Conservation (phyloP, 306 rosid genomes). For the Ammopiptanthus mongolicus region DNA sequence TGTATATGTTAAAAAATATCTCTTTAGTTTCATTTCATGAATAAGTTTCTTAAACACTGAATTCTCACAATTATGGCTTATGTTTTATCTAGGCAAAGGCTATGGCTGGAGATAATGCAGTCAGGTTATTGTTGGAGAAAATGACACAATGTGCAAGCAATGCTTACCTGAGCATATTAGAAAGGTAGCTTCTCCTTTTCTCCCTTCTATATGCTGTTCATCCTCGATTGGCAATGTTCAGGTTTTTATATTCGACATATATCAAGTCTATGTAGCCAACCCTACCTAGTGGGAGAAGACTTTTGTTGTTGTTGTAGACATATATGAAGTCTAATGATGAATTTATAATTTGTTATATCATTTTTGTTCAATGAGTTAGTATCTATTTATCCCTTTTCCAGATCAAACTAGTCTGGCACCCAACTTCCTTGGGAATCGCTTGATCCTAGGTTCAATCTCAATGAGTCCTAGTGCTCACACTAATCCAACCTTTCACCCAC, state of each 20-base stretch:
- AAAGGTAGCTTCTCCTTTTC: conserved; percentile 49
- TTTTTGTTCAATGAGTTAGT: background rate
- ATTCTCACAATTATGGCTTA: conserved; percentile 15
- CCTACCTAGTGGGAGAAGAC: background rate
- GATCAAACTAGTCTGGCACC: conserved; percentile 14
- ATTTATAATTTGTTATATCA: background rate
- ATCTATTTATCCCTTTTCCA: background rate
- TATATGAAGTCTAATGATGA: too few relatives aligned
- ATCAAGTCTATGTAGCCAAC: background rate
- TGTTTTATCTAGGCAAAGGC: conserved; percentile 79
- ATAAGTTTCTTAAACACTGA: conserved; percentile 9
- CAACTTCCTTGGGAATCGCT: background rate
- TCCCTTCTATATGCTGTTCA: background rate
- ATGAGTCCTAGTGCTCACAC: background rate
- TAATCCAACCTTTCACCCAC: background rate
- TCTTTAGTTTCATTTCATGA: background rate
- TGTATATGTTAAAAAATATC: background rate
- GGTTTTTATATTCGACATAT: background rate
- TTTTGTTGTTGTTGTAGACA: background rate
- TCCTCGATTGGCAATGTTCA: conserved; percentile 11
- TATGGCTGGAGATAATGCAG: conserved; percentile 94
- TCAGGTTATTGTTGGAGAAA: conserved; percentile 88
- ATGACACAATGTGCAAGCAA: conserved; percentile 90
- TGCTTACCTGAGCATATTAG: conserved; percentile 88
- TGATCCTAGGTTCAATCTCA: background rate